phyloP scores from a whole-genome alignment of 805 yeast genomes.

The Spathaspora boniae region DNA sequence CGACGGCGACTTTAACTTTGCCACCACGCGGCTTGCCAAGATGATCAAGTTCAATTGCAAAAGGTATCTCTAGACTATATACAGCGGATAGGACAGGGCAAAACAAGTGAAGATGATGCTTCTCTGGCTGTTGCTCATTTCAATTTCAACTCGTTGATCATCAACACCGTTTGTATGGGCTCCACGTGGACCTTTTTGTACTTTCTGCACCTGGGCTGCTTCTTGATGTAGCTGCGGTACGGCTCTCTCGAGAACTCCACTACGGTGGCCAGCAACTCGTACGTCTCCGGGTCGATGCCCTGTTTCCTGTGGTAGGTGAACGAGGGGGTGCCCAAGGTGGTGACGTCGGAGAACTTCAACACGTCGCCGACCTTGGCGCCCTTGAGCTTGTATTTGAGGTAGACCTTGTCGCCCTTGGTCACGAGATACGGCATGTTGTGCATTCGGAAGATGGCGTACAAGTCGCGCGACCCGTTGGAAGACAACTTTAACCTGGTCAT shows the following conservation, averaged over 20 bases:
- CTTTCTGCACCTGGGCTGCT: conserved; percentile 76
- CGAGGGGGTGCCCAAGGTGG: conserved; percentile 81
- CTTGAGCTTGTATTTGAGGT: conserved; percentile 74
- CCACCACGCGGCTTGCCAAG: conserved; percentile 51
- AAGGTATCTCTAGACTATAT: not conserved
- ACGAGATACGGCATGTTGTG: conserved; percentile 85
- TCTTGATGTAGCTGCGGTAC: conserved; percentile 51
- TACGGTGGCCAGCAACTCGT: conserved; percentile 69
- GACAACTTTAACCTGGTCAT: conserved; percentile 60
- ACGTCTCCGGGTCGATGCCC: conserved; percentile 32
- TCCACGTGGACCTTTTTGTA: conserved; percentile 70
- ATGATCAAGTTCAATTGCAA: conserved; percentile 36
- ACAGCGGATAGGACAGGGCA: conserved; percentile 1
- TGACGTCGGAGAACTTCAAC: conserved; percentile 69
- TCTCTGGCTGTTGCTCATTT: conserved; percentile 14
- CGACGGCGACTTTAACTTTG: conserved; percentile 45
- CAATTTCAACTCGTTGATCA: conserved; percentile 69
- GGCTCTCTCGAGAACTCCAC: conserved; percentile 84
- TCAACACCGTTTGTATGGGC: conserved; percentile 71
- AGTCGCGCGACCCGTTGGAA: conserved; percentile 45
- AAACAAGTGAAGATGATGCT: conserved; percentile 1
- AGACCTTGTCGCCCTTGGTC: conserved; percentile 84
- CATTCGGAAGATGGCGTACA: conserved; percentile 80
- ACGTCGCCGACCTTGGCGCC: conserved; percentile 80
- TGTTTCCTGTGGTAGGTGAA: conserved; percentile 42